Conservation (phyloP, 202 grass and related monocot species). For the Carex arenaria region DNA sequence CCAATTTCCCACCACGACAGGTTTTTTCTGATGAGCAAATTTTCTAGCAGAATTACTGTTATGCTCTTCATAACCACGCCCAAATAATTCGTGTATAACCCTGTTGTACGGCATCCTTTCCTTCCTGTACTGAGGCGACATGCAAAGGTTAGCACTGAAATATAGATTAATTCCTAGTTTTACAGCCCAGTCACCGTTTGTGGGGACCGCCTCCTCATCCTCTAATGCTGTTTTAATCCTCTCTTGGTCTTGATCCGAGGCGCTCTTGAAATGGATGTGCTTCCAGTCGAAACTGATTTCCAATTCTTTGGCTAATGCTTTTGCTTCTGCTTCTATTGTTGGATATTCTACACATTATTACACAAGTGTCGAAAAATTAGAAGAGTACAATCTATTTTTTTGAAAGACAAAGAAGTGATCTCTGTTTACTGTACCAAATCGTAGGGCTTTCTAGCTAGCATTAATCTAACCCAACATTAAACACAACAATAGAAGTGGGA, state of each 20-base stretch:
- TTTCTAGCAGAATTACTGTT: constrained; percentile 38
- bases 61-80: constrained; percentile 40
- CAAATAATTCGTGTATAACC: constrained; percentile 83
- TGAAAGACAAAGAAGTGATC: not conserved
- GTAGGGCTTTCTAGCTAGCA: not conserved
- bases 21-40: constrained; percentile 57
- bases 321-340: constrained; percentile 88
- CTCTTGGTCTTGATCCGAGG: constrained; percentile 47
- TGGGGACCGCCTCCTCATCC: constrained; percentile 76
- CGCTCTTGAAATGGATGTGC: constrained; percentile 60
- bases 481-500: not conserved
- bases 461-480: not conserved
- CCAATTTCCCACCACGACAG: constrained; percentile 61
- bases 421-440: not conserved
- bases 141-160: constrained; percentile 86
- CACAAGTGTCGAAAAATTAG: constrained; percentile 20
- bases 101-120: constrained; percentile 74
- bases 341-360: constrained; percentile 72
- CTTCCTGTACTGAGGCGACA: constrained; percentile 78
- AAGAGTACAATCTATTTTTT: constrained; percentile 1
- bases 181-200: constrained; percentile 81
- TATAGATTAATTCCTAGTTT: constrained; percentile 94
- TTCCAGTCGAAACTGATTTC: constrained; percentile 62
- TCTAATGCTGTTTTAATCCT: constrained; percentile 49
- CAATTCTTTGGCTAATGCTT: constrained; percentile 60